Percentiles rank a stretch among this genome's conserved stretches.
These are phyloP conservation scores for Fomitiporia mediterranea DNA, from an alignment of 1,284 basidiomycete genomes.

Conservation along the genomic window DNA sequence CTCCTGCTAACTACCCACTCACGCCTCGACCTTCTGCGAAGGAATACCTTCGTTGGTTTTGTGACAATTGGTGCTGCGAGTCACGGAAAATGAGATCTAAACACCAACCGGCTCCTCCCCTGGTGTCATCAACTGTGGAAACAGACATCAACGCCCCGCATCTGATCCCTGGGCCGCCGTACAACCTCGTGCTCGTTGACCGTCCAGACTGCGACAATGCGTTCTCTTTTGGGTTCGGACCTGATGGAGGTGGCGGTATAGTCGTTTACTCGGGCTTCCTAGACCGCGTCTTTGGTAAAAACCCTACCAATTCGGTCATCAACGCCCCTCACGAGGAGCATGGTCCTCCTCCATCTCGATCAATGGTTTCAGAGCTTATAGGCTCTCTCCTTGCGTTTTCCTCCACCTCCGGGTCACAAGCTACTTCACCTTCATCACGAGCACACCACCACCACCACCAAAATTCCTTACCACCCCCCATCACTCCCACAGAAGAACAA, in stretches of 20 bases:
- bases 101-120: neutral
- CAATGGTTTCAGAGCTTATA: constrained; percentile 45
- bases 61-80: constrained; percentile 31
- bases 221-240: constrained; percentile 89
- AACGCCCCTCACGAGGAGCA: constrained; percentile 20
- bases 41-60: constrained; percentile 56
- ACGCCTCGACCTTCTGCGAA: constrained; percentile 65
- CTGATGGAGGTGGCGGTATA: constrained; percentile 82
- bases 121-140: neutral
- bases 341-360: constrained; percentile 24
- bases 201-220: constrained; percentile 76
- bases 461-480: constrained; percentile 49
- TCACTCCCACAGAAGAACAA: constrained; percentile 70
- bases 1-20: constrained; percentile 68
- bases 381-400: constrained; percentile 38
- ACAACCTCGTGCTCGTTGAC: constrained; percentile 80
- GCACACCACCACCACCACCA: constrained; percentile 35
- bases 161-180: constrained; percentile 74
- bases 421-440: constrained; percentile 29
- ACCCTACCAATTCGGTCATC: neutral
- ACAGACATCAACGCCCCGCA: constrained; percentile 35
- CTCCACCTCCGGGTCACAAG: too few relatives aligned
- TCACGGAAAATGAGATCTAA: neutral
- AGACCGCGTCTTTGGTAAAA: constrained; percentile 66
- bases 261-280: constrained; percentile 88